Evolutionary conservation across 2,329 filamentous ascomycete species (phyloP).

Genomic region (Colletotrichum coccodes): DNA sequence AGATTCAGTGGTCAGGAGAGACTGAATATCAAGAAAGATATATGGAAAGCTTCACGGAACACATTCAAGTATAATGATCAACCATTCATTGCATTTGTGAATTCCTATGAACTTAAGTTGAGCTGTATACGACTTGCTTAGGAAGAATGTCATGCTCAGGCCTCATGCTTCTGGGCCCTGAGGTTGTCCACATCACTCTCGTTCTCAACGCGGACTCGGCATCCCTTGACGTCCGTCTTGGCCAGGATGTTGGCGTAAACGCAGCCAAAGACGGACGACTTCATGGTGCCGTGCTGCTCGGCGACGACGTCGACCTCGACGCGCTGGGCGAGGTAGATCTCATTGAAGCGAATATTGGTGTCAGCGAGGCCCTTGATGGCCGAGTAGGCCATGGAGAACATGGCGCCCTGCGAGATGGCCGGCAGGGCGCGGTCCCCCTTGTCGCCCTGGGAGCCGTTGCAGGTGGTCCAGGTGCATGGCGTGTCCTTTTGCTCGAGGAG

Average conservation of each 20-base stretch:
- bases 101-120: neutral
- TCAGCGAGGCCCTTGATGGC: conserved; percentile 41
- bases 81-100: neutral
- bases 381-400: conserved; percentile 45
- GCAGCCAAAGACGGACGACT: conserved; percentile 7
- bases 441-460: conserved; percentile 43
- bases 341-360: conserved; percentile 50
- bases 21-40: neutral
- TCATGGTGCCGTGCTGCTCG: neutral
- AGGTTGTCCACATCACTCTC: neutral
- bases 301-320: conserved; percentile 39
- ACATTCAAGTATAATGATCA: neutral
- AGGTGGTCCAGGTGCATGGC: conserved; percentile 44
- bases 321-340: conserved; percentile 45
- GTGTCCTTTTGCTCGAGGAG: conserved; percentile 40
- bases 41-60: neutral
- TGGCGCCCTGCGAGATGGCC: conserved; percentile 47
- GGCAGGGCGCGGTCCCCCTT: conserved; percentile 36
- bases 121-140: neutral
- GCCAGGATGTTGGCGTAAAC: conserved; percentile 15
- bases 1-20: neutral
- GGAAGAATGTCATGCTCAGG: neutral
- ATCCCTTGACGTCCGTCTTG: conserved; percentile 10
- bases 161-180: neutral
- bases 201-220: neutral